Conservation (phyloP, 2,329 filamentous ascomycete species). For the Purpureocillium takamizusanense region DNA sequence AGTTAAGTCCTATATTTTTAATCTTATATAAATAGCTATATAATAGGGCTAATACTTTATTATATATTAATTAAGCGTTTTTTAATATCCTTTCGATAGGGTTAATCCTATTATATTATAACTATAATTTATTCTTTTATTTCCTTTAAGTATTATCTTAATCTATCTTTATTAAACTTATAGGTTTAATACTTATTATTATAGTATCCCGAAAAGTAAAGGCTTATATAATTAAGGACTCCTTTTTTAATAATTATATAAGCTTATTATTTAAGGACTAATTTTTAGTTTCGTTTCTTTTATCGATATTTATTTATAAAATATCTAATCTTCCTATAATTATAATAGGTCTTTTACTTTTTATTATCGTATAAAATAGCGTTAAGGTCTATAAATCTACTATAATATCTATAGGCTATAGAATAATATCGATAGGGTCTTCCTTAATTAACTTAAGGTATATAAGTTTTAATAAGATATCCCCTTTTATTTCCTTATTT, state of each 20-base stretch:
- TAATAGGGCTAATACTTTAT: too few relatives aligned
- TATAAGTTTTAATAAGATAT: background rate
- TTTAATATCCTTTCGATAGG: too few relatives aligned
- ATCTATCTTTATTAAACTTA: too few relatives aligned
- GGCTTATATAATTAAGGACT: background rate
- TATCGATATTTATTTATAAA: background rate
- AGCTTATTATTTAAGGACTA: background rate
- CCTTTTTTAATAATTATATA: background rate
- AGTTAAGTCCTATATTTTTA: too few relatives aligned
- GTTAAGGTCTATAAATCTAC: background rate
- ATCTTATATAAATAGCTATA: too few relatives aligned
- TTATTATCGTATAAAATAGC: background rate
- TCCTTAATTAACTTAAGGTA: background rate
- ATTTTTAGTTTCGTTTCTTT: background rate
- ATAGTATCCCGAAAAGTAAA: background rate
- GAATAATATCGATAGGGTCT: background rate
- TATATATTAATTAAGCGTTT: too few relatives aligned
- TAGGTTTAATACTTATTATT: too few relatives aligned
- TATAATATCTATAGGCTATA: background rate
- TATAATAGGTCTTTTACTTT: background rate
- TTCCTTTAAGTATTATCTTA: too few relatives aligned
- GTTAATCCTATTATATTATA: too few relatives aligned
- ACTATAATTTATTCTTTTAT: too few relatives aligned
- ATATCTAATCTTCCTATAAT: background rate
- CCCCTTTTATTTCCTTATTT: background rate